phyloP scores from a whole-genome alignment of 192 early-diverging fungal species.

The Phlyctochytrium arcticum region DNA sequence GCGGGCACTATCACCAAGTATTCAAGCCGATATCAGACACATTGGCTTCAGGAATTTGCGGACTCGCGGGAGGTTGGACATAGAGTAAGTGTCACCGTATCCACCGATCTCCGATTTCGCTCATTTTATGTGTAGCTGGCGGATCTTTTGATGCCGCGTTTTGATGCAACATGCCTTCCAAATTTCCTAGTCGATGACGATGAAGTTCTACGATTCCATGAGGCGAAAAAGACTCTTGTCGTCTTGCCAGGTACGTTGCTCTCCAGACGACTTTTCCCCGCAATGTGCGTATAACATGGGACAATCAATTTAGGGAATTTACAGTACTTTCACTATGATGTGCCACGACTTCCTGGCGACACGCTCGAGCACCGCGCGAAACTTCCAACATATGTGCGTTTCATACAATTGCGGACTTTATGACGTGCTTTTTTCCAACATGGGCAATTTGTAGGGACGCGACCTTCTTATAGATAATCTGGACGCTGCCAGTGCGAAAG shows the following conservation, averaged over 20 bases:
- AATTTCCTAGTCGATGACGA: slow-evolving; percentile 4
- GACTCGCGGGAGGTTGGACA: slow-evolving; percentile 45
- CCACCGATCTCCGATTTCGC: no score
- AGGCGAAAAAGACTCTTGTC: slow-evolving; percentile 35
- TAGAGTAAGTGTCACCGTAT: slow-evolving; percentile 33
- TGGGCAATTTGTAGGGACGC: slow-evolving; percentile 27
- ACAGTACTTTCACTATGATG: slow-evolving; percentile 48
- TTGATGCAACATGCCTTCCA: slow-evolving; percentile 32
- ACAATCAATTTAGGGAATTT: slow-evolving; percentile 8
- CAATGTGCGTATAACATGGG: no score
- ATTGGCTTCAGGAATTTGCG: slow-evolving; percentile 41
- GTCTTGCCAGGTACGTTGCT: slow-evolving; percentile 29
- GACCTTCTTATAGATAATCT: slow-evolving; percentile 42
- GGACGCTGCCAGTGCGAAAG: not conserved
- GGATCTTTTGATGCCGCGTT: slow-evolving; percentile 35
- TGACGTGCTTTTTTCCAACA: not conserved
- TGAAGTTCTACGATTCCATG: slow-evolving; percentile 23
- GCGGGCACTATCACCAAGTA: slow-evolving; percentile 53
- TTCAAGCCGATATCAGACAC: slow-evolving; percentile 46
- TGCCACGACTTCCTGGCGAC: slow-evolving; percentile 37
- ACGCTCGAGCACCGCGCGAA: slow-evolving; percentile 27
- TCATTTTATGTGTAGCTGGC: slow-evolving; percentile 37
- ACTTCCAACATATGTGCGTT: slow-evolving; percentile 36
- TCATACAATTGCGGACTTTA: not conserved
- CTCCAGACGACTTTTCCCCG: no score